Percentiles rank a stretch among this genome's conserved stretches.
phyloP scores from a whole-genome alignment of 192 early-diverging fungal species.

The Phlyctochytrium bullatum region DNA sequence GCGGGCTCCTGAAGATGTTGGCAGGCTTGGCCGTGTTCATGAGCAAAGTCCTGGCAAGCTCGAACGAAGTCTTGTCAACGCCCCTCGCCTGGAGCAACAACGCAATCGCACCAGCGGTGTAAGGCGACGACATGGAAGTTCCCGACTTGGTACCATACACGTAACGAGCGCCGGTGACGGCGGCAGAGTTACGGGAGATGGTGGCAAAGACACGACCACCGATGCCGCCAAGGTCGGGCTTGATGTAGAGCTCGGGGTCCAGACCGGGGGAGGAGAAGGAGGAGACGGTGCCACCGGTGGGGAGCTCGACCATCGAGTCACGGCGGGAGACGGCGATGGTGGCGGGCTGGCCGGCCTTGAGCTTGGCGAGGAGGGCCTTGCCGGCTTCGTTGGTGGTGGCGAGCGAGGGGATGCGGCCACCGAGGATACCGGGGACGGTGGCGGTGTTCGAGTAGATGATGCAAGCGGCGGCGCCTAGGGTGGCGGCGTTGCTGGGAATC shows the following conservation, averaged over 20 bases:
- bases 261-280: constrained; percentile 73
- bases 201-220: constrained; percentile 34
- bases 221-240: constrained; percentile 42
- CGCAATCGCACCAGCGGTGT: constrained; percentile 67
- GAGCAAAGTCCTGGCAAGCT: constrained; percentile 25
- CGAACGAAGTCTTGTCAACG: constrained; percentile 7
- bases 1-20: constrained; percentile 19
- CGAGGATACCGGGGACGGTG: neutral
- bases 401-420: constrained; percentile 2
- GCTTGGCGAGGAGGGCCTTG: constrained; percentile 3
- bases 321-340: neutral
- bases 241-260: constrained; percentile 61
- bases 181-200: neutral
- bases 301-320: neutral
- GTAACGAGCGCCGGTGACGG: neutral
- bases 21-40: constrained; percentile 11
- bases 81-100: constrained; percentile 48
- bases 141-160: constrained; percentile 41
- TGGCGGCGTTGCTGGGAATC: too few relatives aligned
- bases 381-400: constrained; percentile 5
- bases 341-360: neutral
- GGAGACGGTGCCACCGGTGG: constrained; percentile 59
- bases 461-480: constrained; percentile 5
- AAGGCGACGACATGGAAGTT: constrained; percentile 80
- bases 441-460: constrained; percentile 2